Evolutionary conservation across 2,329 filamentous ascomycete genomes (phyloP).

Genomic region (Alternaria infectoria): DNA sequence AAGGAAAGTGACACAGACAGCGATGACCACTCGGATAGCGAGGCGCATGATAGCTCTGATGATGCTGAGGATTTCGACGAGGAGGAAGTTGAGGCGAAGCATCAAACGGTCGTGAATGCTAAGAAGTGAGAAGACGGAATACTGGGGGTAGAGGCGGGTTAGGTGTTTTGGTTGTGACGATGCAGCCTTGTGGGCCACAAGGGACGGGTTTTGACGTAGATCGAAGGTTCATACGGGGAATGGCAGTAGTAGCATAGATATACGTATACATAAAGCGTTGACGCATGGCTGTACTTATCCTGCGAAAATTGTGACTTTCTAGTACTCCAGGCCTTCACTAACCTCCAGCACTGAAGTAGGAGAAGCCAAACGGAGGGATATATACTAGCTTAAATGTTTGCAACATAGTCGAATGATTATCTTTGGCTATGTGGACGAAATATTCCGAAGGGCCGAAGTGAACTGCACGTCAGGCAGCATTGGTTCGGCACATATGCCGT

Average conservation of each 20-base stretch:
- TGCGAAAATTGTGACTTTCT: background rate
- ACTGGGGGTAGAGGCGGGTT: too few species aligned
- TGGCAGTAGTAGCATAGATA: rapidly evolving
- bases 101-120: background rate
- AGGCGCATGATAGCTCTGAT: background rate
- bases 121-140: background rate
- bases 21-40: background rate
- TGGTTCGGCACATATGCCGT: background rate
- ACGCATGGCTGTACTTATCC: rapidly evolving
- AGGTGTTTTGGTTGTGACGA: background rate
- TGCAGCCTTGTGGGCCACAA: background rate
- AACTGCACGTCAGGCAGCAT: background rate
- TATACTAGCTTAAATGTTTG: background rate
- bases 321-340: background rate
- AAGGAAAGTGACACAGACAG: background rate
- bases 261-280: background rate
- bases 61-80: background rate
- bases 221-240: rapidly evolving
- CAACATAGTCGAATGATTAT: background rate
- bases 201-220: background rate
- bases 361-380: background rate
- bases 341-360: background rate
- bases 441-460: background rate
- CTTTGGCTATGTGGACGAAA: background rate
- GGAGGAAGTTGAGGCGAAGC: background rate